These are phyloP conservation scores for Microdochium nivale DNA, from an alignment of 2,329 filamentous ascomycete species.

Conservation along the genomic window DNA sequence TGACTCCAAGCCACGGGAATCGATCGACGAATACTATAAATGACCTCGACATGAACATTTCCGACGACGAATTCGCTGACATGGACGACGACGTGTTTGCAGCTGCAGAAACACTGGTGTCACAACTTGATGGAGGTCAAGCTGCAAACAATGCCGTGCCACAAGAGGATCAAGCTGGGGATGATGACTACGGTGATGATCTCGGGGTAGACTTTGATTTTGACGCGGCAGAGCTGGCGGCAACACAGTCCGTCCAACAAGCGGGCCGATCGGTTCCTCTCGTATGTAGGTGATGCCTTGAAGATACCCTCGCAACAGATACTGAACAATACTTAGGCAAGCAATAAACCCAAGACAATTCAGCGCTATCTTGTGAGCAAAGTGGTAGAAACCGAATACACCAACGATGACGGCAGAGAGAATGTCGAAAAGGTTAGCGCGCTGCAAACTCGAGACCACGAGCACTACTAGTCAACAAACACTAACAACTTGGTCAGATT, in stretches of 20 bases:
- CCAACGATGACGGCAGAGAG: slow-evolving; percentile 49
- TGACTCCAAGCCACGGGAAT: background rate
- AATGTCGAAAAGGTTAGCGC: slow-evolving; percentile 62
- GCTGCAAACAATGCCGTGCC: slow-evolving; percentile 5
- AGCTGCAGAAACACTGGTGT: slow-evolving; percentile 33
- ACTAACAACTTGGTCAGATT: slow-evolving; percentile 39
- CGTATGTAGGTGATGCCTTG: slow-evolving; percentile 41
- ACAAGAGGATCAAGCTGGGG: slow-evolving; percentile 23
- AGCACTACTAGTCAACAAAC: slow-evolving; percentile 7
- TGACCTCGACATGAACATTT: slow-evolving; percentile 3
- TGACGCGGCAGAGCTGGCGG: slow-evolving; percentile 64
- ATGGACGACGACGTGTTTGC: slow-evolving; percentile 53
- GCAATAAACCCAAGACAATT: slow-evolving; percentile 62
- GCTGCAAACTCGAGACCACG: slow-evolving; percentile 2
- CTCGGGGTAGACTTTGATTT: slow-evolving; percentile 68
- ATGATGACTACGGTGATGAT: slow-evolving; percentile 57
- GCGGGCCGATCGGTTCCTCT: slow-evolving; percentile 23
- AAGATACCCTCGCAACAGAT: slow-evolving; percentile 21
- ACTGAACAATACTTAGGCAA: slow-evolving; percentile 63
- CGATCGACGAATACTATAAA: background rate
- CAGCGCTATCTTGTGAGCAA: slow-evolving; percentile 79
- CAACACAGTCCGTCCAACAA: slow-evolving; percentile 53
- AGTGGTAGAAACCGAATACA: slow-evolving; percentile 61
- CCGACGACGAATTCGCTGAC: slow-evolving; percentile 56
- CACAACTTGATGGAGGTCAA: slow-evolving; percentile 21